phyloP scores from a whole-genome alignment of 73 alveolate species.

The Stentor roeselii region DNA sequence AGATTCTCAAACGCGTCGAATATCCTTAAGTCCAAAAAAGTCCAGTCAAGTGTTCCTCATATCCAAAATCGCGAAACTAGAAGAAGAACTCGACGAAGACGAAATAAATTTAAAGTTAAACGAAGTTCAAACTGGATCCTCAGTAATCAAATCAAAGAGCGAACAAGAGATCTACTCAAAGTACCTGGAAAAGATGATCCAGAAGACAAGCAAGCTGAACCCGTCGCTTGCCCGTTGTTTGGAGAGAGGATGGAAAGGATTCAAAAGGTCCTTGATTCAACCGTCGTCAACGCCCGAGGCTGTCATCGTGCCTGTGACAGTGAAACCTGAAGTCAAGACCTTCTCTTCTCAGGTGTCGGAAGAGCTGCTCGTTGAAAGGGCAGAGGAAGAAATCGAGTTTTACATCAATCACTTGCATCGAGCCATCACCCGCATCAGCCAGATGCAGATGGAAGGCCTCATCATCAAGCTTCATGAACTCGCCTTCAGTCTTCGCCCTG shows the following conservation, averaged over 20 bases:
- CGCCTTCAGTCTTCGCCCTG: neutral
- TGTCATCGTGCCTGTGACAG: neutral
- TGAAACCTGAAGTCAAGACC: neutral
- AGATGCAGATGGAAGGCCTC: neutral
- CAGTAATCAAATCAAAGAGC: neutral
- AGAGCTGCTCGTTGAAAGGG: neutral
- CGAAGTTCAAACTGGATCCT: neutral
- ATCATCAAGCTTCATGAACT: neutral
- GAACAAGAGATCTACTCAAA: neutral
- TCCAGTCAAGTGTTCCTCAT: neutral
- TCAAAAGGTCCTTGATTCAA: neutral
- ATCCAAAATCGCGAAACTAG: neutral
- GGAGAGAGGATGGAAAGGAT: neutral
- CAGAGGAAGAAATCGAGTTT: neutral
- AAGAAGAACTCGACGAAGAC: neutral
- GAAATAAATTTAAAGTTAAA: neutral
- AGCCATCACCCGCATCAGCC: neutral
- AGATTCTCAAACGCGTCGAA: neutral
- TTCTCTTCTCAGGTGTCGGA: neutral
- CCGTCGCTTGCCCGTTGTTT: neutral
- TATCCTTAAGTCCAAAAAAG: neutral
- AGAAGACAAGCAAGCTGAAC: neutral
- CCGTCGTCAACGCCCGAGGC: neutral
- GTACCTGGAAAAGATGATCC: neutral
- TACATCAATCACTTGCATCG: neutral